These are phyloP conservation scores for Colletotrichum lentis DNA, from an alignment of 2,329 filamentous ascomycete genomes.

Conservation along the genomic window DNA sequence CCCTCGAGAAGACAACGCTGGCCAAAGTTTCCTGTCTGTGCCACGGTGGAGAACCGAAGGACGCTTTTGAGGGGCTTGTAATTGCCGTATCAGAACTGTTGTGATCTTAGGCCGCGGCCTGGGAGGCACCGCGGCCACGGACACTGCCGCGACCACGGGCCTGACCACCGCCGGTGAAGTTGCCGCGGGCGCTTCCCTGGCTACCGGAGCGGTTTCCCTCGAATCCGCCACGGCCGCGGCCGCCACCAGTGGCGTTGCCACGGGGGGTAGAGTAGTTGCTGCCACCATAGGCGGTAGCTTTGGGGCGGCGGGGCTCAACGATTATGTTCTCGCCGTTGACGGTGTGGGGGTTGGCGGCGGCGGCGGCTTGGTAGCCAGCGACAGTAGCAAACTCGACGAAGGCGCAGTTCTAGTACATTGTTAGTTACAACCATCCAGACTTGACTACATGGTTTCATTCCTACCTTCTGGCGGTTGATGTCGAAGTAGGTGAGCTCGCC, in stretches of 20 bases:
- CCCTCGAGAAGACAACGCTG: constrained; percentile 5
- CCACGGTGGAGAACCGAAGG: background rate
- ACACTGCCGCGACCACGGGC: constrained; percentile 72
- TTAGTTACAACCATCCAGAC: constrained; percentile 40
- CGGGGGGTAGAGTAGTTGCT: constrained; percentile 65
- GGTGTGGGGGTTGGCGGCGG: constrained; percentile 83
- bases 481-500: constrained; percentile 78
- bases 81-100: background rate
- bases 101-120: constrained; percentile 46
- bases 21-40: no score
- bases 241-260: constrained; percentile 49
- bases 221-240: constrained; percentile 72
- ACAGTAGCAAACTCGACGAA: constrained; percentile 91
- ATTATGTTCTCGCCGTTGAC: constrained; percentile 83
- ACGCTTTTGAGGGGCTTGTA: no score
- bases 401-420: constrained; percentile 78
- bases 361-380: constrained; percentile 83
- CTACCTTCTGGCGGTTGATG: constrained; percentile 83
- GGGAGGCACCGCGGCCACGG: constrained; percentile 69
- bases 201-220: constrained; percentile 67
- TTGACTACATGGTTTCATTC: constrained; percentile 37
- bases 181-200: constrained; percentile 65
- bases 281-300: constrained; percentile 74
- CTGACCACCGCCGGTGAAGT: constrained; percentile 73
- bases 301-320: constrained; percentile 88